Conservation (phyloP, 331 rosid genomes). For the Pyrus hybrid region DNA sequence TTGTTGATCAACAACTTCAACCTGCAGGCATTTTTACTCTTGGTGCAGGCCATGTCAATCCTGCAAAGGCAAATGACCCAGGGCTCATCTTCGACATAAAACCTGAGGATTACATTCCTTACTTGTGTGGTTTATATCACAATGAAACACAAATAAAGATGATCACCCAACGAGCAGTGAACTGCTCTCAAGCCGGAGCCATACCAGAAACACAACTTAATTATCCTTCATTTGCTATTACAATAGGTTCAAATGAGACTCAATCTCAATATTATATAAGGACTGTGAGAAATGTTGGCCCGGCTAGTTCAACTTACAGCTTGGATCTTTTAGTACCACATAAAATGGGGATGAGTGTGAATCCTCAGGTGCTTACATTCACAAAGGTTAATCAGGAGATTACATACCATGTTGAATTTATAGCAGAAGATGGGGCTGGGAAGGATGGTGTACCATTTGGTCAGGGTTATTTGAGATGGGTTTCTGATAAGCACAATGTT, state of each 20-base stretch:
- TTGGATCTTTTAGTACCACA: slow-evolving; percentile 14
- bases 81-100: slow-evolving; percentile 48
- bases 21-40: slow-evolving; percentile 41
- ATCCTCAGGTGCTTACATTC: slow-evolving; percentile 17
- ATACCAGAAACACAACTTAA: slow-evolving; percentile 40
- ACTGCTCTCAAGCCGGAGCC: slow-evolving; percentile 22
- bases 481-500: slow-evolving; percentile 2
- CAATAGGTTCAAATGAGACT: slow-evolving; percentile 9
- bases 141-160: slow-evolving; percentile 23
- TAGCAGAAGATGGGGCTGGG: background rate
- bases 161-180: slow-evolving; percentile 16
- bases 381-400: slow-evolving; percentile 28
- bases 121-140: slow-evolving; percentile 53
- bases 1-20: slow-evolving; percentile 25
- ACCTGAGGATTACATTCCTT: slow-evolving; percentile 48
- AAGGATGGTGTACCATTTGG: background rate
- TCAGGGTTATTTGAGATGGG: slow-evolving; percentile 20
- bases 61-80: slow-evolving; percentile 42
- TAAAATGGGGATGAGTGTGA: slow-evolving; percentile 12
- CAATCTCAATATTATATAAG: slow-evolving; percentile 29
- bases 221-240: slow-evolving; percentile 47
- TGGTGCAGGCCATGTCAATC: slow-evolving; percentile 63
- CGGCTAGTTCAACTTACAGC: slow-evolving; percentile 19
- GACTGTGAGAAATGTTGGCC: slow-evolving; percentile 48
- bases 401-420: slow-evolving; percentile 3